Conservation (phyloP, 345 rosid species). For the Salix suchowensis region DNA sequence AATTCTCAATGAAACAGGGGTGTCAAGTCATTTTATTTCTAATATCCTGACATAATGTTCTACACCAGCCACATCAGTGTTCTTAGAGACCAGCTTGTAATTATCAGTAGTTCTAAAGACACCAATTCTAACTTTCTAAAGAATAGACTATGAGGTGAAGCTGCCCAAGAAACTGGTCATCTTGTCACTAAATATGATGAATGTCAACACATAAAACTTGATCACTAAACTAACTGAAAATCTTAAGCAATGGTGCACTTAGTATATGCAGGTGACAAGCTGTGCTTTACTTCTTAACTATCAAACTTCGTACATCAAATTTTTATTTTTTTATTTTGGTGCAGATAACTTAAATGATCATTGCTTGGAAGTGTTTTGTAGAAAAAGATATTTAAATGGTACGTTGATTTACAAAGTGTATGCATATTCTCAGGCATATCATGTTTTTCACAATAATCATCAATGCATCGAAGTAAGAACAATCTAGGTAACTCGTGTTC, state of each 20-base stretch:
- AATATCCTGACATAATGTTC: neutral
- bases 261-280: neutral
- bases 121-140: neutral
- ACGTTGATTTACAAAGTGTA: neutral
- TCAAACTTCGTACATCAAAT: neutral
- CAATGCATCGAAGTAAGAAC: neutral
- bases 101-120: neutral
- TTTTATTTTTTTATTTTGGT: neutral
- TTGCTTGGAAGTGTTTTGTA: neutral
- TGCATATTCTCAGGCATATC: neutral
- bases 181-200: neutral
- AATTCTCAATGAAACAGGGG: neutral
- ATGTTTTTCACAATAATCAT: neutral
- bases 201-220: neutral
- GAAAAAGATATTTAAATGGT: neutral
- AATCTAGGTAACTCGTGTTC: too few species aligned
- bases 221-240: neutral
- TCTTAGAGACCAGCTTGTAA: neutral
- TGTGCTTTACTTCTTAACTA: neutral
- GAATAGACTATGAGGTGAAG: neutral
- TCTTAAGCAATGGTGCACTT: neutral
- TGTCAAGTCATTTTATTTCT: neutral
- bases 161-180: neutral
- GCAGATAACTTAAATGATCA: neutral
- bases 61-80: neutral